Conservation (phyloP, 768 basidiomycete species). For the Boletus rubescentipes region DNA sequence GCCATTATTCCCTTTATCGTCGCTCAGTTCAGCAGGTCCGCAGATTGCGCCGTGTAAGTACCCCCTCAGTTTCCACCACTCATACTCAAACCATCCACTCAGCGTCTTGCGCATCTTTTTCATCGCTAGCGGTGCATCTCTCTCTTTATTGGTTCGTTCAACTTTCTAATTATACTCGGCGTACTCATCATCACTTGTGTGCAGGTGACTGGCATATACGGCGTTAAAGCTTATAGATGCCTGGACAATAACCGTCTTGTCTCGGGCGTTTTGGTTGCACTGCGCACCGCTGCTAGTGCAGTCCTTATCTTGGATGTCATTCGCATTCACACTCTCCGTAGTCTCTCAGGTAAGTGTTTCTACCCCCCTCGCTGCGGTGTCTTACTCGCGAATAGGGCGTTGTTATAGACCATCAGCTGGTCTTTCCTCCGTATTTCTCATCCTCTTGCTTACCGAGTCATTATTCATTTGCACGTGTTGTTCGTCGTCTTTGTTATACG, state of each 20-base stretch:
- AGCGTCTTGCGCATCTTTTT: conserved; percentile 39
- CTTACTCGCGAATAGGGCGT: conserved; percentile 37
- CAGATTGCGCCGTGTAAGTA: not conserved
- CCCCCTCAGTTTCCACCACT: not conserved
- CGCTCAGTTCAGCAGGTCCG: conserved; percentile 41
- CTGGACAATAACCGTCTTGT: conserved; percentile 59
- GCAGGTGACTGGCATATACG: conserved; percentile 62
- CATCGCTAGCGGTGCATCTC: conserved; percentile 28
- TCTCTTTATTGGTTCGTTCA: conserved; percentile 41
- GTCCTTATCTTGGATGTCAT: conserved; percentile 44
- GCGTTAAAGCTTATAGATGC: conserved; percentile 66
- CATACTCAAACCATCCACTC: not conserved
- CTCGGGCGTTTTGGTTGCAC: conserved; percentile 39
- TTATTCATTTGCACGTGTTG: conserved; percentile 62
- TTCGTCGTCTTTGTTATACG: conserved; percentile 32
- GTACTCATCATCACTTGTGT: not conserved
- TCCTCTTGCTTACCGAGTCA: conserved; percentile 52
- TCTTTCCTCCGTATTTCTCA: conserved; percentile 41
- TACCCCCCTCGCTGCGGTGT: not conserved
- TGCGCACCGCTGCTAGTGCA: conserved; percentile 43
- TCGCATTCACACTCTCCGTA: conserved; percentile 38
- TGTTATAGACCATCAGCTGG: conserved; percentile 40
- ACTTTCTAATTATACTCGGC: too few relatives aligned
- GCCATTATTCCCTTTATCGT: conserved; percentile 44
- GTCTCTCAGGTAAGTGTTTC: conserved; percentile 44